Evolutionary conservation across 352 stramenopile species (phyloP).

Genomic region (Globisporangium perplexum): DNA sequence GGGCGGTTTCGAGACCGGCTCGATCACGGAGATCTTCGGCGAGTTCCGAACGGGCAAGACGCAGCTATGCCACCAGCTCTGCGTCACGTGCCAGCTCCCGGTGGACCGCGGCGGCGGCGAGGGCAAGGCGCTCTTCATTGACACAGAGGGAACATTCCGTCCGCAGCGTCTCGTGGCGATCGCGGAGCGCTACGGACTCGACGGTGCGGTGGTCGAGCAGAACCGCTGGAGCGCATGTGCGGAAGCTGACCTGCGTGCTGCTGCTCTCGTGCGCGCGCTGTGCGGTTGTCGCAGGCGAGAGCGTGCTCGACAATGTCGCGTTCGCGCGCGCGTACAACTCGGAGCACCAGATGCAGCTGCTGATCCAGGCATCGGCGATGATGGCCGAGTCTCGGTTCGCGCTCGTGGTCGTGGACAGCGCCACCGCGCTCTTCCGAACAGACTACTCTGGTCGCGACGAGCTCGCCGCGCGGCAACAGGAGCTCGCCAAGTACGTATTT

Average conservation of each 20-base stretch:
- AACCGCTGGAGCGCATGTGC: neutral
- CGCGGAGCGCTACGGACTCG: conserved; percentile 96
- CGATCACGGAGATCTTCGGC: conserved; percentile 98
- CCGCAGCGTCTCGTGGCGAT: conserved; percentile 96
- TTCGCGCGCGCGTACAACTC: conserved; percentile 99
- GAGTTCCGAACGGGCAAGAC: conserved; percentile 99
- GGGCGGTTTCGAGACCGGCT: conserved; percentile 97
- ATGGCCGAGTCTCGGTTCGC: conserved; percentile 97
- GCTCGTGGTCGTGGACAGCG: conserved; percentile 97
- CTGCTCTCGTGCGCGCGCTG: neutral
- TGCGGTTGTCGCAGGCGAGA: conserved; percentile 48
- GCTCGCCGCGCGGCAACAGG: conserved; percentile 91
- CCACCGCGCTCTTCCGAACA: conserved; percentile 97
- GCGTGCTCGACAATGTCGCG: conserved; percentile 98
- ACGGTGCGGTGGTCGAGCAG: conserved; percentile 38
- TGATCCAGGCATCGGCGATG: conserved; percentile 97
- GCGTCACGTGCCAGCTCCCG: conserved; percentile 97
- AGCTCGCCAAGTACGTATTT: conserved; percentile 79
- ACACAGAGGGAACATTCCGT: conserved; percentile 99
- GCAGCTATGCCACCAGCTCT: conserved; percentile 99
- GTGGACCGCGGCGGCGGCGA: conserved; percentile 97
- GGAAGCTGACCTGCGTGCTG: no score
- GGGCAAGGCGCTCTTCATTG: conserved; percentile 98
- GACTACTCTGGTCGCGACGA: conserved; percentile 98
- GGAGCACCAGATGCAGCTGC: conserved; percentile 98